Evolutionary conservation across 2,329 filamentous ascomycete species (phyloP).

Genomic region (Rutstroemia sp.): DNA sequence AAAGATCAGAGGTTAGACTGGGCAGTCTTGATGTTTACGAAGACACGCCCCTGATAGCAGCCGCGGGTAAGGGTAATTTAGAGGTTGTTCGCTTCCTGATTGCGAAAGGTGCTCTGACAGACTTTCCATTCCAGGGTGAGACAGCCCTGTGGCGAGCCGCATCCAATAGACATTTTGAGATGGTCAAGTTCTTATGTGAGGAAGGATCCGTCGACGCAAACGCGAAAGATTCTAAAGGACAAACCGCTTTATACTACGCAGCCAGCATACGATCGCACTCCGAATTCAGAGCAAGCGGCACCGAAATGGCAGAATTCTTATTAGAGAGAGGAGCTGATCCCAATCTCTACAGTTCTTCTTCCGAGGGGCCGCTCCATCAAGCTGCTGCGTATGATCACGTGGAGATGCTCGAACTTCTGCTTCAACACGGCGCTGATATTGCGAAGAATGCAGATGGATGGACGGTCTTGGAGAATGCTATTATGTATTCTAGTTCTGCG

Average conservation of each 20-base stretch:
- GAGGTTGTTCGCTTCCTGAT: conserved; percentile 18
- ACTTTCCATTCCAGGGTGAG: conserved; percentile 9
- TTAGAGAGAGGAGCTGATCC: conserved; percentile 13
- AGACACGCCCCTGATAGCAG: conserved; percentile 7
- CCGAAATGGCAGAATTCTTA: conserved; percentile 12
- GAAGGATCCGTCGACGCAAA: conserved; percentile 10
- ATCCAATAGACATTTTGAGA: conserved; percentile 10
- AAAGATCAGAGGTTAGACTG: conserved; percentile 13
- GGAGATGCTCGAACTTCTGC: conserved; percentile 8
- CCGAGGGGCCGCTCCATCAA: conserved; percentile 10
- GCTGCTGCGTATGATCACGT: conserved; percentile 2
- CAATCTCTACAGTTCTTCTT: not conserved
- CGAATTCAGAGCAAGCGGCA: not conserved
- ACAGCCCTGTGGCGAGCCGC: conserved; percentile 10
- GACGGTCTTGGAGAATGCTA: conserved; percentile 5
- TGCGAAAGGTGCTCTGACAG: conserved; percentile 11
- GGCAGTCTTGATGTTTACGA: conserved; percentile 10
- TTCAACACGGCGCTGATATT: conserved; percentile 14
- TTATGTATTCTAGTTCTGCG: conserved; percentile 9
- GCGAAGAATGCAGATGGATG: not conserved
- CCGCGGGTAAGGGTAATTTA: conserved; percentile 9
- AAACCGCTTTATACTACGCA: conserved; percentile 11
- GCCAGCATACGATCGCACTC: conserved; percentile 4
- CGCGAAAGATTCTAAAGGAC: not conserved
- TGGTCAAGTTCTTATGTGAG: conserved; percentile 11